These are phyloP conservation scores for Sarocladium brachiariae DNA, from an alignment of 2,329 filamentous ascomycete species.

Conservation along the genomic window DNA sequence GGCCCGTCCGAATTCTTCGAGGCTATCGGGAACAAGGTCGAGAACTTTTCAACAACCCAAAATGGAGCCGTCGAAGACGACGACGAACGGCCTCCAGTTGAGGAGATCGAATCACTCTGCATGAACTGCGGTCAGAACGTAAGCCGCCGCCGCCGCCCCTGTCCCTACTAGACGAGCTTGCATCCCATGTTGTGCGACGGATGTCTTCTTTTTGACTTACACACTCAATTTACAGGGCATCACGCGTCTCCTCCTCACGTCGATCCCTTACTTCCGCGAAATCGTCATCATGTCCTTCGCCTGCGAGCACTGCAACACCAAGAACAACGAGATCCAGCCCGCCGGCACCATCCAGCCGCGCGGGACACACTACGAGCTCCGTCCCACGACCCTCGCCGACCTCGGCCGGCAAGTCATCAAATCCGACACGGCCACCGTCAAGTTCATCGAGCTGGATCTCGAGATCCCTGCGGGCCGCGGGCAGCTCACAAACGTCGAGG, in stretches of 20 bases:
- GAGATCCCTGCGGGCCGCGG: constrained; percentile 89
- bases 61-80: constrained; percentile 27
- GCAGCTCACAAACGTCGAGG: constrained; percentile 90
- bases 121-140: constrained; percentile 83
- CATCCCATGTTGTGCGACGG: no score
- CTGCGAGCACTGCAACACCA: constrained; percentile 82
- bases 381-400: constrained; percentile 65
- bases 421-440: constrained; percentile 78
- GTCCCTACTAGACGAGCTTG: no score
- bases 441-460: constrained; percentile 84
- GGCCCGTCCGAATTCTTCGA: constrained; percentile 51
- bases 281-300: constrained; percentile 96
- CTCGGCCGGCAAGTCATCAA: constrained; percentile 86
- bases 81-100: constrained; percentile 50
- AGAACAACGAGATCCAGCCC: constrained; percentile 90
- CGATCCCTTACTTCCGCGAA: constrained; percentile 95
- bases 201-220: no score
- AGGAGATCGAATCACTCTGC: constrained; percentile 71
- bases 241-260: constrained; percentile 81
- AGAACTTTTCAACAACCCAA: constrained; percentile 35
- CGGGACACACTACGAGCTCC: constrained; percentile 76
- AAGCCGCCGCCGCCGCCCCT: constrained; percentile 18
- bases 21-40: constrained; percentile 55
- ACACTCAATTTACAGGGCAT: no score
- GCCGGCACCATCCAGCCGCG: constrained; percentile 88